Evolutionary conservation across 2,329 filamentous ascomycete species (phyloP).

Genomic region (Parafenestella ontariensis): DNA sequence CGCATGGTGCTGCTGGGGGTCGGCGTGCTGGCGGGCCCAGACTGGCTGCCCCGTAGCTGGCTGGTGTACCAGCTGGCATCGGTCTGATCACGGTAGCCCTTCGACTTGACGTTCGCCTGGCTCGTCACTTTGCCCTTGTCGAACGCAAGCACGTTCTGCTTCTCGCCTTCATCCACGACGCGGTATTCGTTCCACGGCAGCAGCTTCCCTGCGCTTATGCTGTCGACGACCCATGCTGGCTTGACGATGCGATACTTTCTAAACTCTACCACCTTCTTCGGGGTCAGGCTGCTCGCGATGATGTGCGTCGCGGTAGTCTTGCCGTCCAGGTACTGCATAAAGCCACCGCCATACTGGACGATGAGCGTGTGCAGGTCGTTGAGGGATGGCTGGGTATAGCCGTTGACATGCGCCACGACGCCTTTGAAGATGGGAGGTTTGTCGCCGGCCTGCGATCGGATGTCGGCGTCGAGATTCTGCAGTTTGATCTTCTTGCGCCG

Average conservation of each 20-base stretch:
- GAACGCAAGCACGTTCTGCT: constrained; percentile 78
- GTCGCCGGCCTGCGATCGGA: constrained; percentile 71
- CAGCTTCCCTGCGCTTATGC: constrained; percentile 78
- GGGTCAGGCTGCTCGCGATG: constrained; percentile 86
- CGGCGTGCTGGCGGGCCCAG: constrained; percentile 36
- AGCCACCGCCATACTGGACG: constrained; percentile 91
- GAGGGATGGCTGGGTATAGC: constrained; percentile 92
- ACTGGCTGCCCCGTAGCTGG: constrained; percentile 62
- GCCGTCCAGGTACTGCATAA: constrained; percentile 91
- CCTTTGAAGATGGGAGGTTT: constrained; percentile 89
- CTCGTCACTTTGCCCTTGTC: constrained; percentile 69
- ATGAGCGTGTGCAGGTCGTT: constrained; percentile 88
- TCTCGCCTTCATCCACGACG: constrained; percentile 81
- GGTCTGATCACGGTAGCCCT: constrained; percentile 81
- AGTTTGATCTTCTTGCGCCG: constrained; percentile 96
- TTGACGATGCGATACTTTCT: constrained; percentile 88
- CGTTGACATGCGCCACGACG: constrained; percentile 89
- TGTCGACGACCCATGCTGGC: constrained; percentile 93
- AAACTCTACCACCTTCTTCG: constrained; percentile 92
- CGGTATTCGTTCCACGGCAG: constrained; percentile 87
- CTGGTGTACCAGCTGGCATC: constrained; percentile 82
- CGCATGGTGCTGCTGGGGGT: constrained; percentile 26
- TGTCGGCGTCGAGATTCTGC: constrained; percentile 87
- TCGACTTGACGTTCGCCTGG: constrained; percentile 65
- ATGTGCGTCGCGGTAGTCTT: constrained; percentile 98